Evolutionary conservation across 1,284 basidiomycete genomes (phyloP).

Genomic region (Tylopilus sp.): DNA sequence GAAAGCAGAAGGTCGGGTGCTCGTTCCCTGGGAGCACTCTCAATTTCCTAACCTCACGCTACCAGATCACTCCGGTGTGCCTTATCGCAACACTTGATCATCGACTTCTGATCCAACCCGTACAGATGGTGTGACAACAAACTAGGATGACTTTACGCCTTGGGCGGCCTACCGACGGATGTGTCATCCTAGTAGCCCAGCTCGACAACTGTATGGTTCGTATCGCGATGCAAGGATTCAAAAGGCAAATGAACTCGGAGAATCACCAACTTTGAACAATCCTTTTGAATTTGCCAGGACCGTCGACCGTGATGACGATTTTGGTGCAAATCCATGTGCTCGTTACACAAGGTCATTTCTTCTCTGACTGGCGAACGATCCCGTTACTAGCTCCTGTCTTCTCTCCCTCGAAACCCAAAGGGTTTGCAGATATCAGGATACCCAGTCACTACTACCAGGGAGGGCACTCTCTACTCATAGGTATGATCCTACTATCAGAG

Average conservation of each 20-base stretch:
- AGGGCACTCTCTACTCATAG: slow-evolving; percentile 81
- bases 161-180: slow-evolving; percentile 93
- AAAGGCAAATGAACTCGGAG: slow-evolving; percentile 17
- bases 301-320: slow-evolving; percentile 68
- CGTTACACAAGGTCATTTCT: slow-evolving; percentile 90
- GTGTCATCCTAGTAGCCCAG: slow-evolving; percentile 72
- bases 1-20: slow-evolving; percentile 84
- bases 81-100: background rate
- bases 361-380: slow-evolving; percentile 91
- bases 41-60: slow-evolving; percentile 64
- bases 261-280: slow-evolving; percentile 33
- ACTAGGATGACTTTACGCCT: slow-evolving; percentile 65
- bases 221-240: slow-evolving; percentile 39
- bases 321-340: slow-evolving; percentile 78
- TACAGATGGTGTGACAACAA: slow-evolving; percentile 53
- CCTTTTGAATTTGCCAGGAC: slow-evolving; percentile 60
- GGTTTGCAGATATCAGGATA: slow-evolving; percentile 85
- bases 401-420: slow-evolving; percentile 78
- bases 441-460: slow-evolving; percentile 93
- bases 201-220: slow-evolving; percentile 80
- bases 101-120: slow-evolving; percentile 11
- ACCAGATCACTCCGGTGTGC: slow-evolving; percentile 49
- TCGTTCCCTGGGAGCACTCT: slow-evolving; percentile 82
- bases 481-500: slow-evolving; percentile 71
- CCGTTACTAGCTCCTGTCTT: slow-evolving; percentile 84